These are phyloP conservation scores for Acanthamoeba castellanii DNA, from an alignment of 208 protist genomes.

Conservation along the genomic window DNA sequence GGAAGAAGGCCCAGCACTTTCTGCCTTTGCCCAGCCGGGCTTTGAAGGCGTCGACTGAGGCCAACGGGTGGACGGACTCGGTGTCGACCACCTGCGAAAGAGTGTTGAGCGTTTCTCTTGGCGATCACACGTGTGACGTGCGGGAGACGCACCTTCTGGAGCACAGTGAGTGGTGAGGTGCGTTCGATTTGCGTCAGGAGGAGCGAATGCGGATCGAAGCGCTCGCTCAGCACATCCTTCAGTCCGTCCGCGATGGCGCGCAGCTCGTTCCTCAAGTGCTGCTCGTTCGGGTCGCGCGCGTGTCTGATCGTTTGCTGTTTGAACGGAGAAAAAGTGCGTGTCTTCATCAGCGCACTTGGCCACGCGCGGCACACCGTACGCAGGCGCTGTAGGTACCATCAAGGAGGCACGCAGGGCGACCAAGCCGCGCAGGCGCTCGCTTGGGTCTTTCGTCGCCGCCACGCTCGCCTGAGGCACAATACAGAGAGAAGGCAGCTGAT, in stretches of 20 bases:
- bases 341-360: background rate
- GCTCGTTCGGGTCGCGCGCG: background rate
- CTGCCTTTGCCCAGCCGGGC: slow-evolving; percentile 64
- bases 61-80: slow-evolving; percentile 74
- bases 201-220: background rate
- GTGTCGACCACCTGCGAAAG: slow-evolving; percentile 20
- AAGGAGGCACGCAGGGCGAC: background rate
- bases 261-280: background rate
- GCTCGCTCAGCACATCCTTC: background rate
- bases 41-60: slow-evolving; percentile 72
- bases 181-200: background rate
- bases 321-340: background rate
- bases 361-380: background rate
- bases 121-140: background rate
- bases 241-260: background rate
- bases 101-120: no score
- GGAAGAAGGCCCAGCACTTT: slow-evolving; percentile 78
- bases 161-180: background rate
- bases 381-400: background rate
- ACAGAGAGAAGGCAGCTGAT: no score
- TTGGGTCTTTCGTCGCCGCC: background rate
- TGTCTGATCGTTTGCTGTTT: background rate
- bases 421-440: background rate
- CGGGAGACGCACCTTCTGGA: background rate
- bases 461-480: background rate